phyloP scores from a whole-genome alignment of 129 eudicot genomes.

The Solidago caesia region DNA sequence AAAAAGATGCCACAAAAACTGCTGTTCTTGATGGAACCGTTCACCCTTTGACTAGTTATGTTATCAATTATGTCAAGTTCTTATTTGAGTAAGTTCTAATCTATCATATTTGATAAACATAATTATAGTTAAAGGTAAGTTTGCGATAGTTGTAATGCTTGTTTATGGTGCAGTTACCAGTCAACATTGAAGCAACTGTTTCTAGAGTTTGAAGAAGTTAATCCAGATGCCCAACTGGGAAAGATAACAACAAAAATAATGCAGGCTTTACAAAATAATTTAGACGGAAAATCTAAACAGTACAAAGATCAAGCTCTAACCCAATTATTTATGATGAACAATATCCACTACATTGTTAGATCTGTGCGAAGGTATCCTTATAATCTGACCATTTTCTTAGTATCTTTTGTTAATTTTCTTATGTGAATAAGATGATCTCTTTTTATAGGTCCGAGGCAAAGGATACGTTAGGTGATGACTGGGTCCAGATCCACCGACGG shows the following conservation, averaged over 20 bases:
- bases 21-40: constrained; percentile 93
- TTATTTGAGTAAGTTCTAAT: constrained; percentile 79
- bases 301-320: constrained; percentile 87
- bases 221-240: constrained; percentile 62
- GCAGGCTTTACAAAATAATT: constrained; percentile 80
- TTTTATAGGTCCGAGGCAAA: constrained; percentile 81
- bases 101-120: not conserved
- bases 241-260: constrained; percentile 63
- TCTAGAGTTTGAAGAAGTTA: constrained; percentile 47
- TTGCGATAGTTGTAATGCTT: not conserved
- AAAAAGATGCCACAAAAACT: constrained; percentile 89
- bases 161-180: constrained; percentile 56
- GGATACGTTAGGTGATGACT: constrained; percentile 85
- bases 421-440: not conserved
- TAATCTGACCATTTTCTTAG: not conserved
- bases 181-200: constrained; percentile 79
- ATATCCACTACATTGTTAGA: constrained; percentile 87
- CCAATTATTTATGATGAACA: constrained; percentile 90
- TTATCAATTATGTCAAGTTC: constrained; percentile 70
- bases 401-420: not conserved
- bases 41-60: constrained; percentile 96
- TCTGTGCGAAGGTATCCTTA: constrained; percentile 73
- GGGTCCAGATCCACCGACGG: constrained; percentile 95
- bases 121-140: too few species aligned
- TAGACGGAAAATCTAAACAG: constrained; percentile 88